These are phyloP conservation scores for Eutrema salsugineum DNA, from an alignment of 441 rosid species.

Conservation along the genomic window DNA sequence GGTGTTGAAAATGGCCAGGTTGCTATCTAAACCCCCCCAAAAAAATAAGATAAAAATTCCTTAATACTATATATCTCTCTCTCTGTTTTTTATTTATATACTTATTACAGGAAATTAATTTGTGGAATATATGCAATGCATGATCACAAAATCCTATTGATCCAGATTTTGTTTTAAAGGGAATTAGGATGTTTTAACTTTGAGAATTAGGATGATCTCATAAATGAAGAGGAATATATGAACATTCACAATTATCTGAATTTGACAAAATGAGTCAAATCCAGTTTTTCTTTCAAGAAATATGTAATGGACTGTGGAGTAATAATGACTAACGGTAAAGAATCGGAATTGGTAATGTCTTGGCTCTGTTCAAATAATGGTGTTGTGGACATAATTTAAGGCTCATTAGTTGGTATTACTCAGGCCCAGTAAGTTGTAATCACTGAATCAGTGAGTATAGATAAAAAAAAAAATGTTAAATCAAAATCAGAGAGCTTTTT, in stretches of 20 bases:
- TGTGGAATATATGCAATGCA: not conserved
- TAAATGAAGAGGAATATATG: not conserved
- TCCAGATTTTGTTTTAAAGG: not conserved
- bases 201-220: not conserved
- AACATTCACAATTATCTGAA: not conserved
- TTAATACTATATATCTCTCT: not conserved
- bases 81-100: not conserved
- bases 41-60: slow-evolving; percentile 1
- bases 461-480: too few species aligned
- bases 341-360: not conserved
- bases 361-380: not conserved
- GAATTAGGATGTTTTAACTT: too few species aligned
- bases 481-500: too few species aligned
- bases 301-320: too few species aligned
- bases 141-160: not conserved
- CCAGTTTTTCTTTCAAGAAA: not conserved
- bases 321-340: not conserved
- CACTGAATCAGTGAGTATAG: too few species aligned
- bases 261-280: not conserved
- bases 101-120: not conserved
- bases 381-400: not conserved
- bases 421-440: not conserved
- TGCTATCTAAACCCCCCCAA: slow-evolving; percentile 16
- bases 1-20: slow-evolving; percentile 62
- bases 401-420: not conserved